Evolutionary conservation across 2,329 filamentous ascomycete species (phyloP).

Genomic region (Aspergillus sp.): DNA sequence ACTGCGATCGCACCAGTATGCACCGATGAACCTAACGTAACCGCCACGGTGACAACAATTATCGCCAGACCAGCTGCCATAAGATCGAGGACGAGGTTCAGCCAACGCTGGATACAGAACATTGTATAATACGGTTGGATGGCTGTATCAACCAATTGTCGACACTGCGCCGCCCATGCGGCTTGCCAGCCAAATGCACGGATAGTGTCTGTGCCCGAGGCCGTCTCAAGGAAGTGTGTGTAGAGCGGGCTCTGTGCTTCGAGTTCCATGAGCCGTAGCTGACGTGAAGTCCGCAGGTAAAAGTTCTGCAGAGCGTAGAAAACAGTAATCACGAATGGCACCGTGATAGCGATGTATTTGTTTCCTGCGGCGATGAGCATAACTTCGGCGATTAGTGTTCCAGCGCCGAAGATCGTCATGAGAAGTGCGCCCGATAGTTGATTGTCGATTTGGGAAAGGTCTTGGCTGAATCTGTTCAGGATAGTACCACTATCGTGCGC

Average conservation of each 20-base stretch:
- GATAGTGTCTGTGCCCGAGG: background rate
- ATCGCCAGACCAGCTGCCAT: background rate
- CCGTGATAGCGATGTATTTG: background rate
- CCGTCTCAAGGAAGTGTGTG: background rate
- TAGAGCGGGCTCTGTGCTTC: background rate
- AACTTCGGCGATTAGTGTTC: background rate
- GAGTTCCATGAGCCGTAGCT: background rate
- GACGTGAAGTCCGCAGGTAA: background rate
- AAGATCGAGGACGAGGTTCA: background rate
- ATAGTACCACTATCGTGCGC: background rate
- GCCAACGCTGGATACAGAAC: background rate
- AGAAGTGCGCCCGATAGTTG: background rate
- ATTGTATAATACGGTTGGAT: background rate
- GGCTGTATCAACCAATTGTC: background rate
- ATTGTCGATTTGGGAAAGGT: background rate
- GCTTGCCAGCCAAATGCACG: background rate
- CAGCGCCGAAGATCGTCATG: background rate
- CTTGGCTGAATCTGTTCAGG: background rate
- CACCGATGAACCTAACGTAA: background rate
- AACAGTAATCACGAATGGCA: background rate
- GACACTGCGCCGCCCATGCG: background rate
- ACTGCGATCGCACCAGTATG: background rate
- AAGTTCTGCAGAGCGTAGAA: background rate
- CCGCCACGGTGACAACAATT: background rate
- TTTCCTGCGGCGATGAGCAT: background rate